Evolutionary conservation across 345 rosid genomes (phyloP).

Genomic region (Citrus australasica): DNA sequence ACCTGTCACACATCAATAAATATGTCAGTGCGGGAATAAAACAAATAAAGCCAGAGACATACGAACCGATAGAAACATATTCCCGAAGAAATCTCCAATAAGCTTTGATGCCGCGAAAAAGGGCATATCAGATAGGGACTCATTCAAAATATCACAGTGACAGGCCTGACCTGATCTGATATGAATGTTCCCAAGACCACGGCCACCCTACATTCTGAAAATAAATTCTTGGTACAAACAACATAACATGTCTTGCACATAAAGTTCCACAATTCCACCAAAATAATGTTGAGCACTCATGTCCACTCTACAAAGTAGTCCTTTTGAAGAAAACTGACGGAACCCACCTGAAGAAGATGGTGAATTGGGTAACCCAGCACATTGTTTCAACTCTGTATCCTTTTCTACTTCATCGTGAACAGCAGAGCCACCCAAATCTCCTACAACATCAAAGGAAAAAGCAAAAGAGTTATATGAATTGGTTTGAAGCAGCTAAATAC

Average conservation of each 20-base stretch:
- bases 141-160: slow-evolving; percentile 62
- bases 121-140: slow-evolving; percentile 55
- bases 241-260: slow-evolving; percentile 49
- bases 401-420: slow-evolving; percentile 52
- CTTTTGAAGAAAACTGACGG: slow-evolving; percentile 84
- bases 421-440: slow-evolving; percentile 93
- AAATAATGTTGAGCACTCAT: slow-evolving; percentile 53
- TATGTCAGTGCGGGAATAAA: slow-evolving; percentile 55
- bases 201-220: slow-evolving; percentile 70
- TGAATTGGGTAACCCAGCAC: slow-evolving; percentile 83
- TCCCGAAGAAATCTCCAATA: slow-evolving; percentile 67
- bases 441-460: slow-evolving; percentile 28
- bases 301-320: slow-evolving; percentile 71
- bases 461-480: background rate
- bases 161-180: slow-evolving; percentile 64
- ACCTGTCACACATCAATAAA: slow-evolving; percentile 67
- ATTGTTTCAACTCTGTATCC: slow-evolving; percentile 47
- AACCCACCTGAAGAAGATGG: slow-evolving; percentile 99
- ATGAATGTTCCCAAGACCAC: slow-evolving; percentile 67
- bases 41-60: slow-evolving; percentile 81
- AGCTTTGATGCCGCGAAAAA: slow-evolving; percentile 59
- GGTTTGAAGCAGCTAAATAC: background rate
- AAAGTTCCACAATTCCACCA: slow-evolving; percentile 57
- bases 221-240: slow-evolving; percentile 55
- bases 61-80: slow-evolving; percentile 78